Conservation (phyloP, 2,329 filamentous ascomycete genomes). For the Trichothecium roseum region DNA sequence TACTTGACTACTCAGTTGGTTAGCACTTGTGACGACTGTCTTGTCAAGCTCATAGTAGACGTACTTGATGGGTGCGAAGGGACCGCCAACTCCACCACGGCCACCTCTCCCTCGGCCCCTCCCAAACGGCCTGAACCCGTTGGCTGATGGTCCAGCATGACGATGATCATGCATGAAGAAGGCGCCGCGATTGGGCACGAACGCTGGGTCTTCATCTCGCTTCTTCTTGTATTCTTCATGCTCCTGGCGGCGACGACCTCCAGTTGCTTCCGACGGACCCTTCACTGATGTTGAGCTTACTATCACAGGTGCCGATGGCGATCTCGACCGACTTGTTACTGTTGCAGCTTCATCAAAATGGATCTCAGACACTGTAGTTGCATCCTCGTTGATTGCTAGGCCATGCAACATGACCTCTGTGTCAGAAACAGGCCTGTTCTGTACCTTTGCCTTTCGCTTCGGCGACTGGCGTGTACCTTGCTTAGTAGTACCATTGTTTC, state of each 20-base stretch:
- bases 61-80: constrained; percentile 54
- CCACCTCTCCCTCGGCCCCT: constrained; percentile 54
- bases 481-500: constrained; percentile 31
- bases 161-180: constrained; percentile 98
- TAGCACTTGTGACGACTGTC: neutral
- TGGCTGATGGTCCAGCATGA: constrained; percentile 64
- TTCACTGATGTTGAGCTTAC: constrained; percentile 42
- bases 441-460: constrained; percentile 15
- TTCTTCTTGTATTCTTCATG: constrained; percentile 87
- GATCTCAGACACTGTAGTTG: constrained; percentile 30
- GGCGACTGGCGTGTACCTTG: constrained; percentile 23
- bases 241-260: constrained; percentile 68
- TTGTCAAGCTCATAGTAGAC: constrained; percentile 17
- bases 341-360: constrained; percentile 31
- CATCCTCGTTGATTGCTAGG: constrained; percentile 32
- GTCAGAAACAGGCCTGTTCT: constrained; percentile 31
- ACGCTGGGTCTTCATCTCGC: constrained; percentile 79
- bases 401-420: constrained; percentile 50
- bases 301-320: constrained; percentile 37
- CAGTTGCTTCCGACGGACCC: constrained; percentile 43
- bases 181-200: constrained; percentile 85
- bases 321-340: constrained; percentile 23
- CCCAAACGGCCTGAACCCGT: constrained; percentile 65
- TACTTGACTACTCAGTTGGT: constrained; percentile 19
- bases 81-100: constrained; percentile 47